These are phyloP conservation scores for Cryptosporidium sp. DNA, from an alignment of 169 alveolate genomes.

Conservation along the genomic window DNA sequence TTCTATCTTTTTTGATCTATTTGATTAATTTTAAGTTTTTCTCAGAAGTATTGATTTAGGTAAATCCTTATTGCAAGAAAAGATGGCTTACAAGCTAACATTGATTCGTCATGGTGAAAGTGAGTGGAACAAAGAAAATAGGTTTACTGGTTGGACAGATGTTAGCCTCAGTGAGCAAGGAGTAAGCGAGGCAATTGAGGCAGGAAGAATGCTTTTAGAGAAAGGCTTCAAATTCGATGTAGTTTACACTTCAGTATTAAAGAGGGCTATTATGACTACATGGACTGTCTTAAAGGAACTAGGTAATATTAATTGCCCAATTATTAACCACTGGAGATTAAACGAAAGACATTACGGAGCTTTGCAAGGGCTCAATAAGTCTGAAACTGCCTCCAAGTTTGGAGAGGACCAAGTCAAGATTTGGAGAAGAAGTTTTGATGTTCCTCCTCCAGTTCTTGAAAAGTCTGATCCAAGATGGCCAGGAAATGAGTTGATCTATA, in stretches of 20 bases:
- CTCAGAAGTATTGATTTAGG: neutral
- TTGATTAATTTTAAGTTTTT: neutral
- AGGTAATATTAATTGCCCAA: conserved; percentile 91
- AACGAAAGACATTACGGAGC: conserved; percentile 99
- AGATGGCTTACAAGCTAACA: conserved; percentile 60
- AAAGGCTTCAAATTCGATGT: conserved; percentile 91
- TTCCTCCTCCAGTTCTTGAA: conserved; percentile 97
- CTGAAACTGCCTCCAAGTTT: conserved; percentile 95
- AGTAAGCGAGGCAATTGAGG: conserved; percentile 91
- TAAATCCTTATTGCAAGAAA: neutral
- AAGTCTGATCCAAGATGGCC: conserved; percentile 91
- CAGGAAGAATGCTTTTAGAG: conserved; percentile 90
- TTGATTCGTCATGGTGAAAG: conserved; percentile 94
- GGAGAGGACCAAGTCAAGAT: conserved; percentile 95
- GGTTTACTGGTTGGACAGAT: conserved; percentile 99
- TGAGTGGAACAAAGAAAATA: conserved; percentile 95
- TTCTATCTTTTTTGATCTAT: neutral
- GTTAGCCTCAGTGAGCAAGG: conserved; percentile 94
- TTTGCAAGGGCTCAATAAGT: conserved; percentile 96
- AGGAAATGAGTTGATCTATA: conserved; percentile 88
- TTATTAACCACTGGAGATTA: conserved; percentile 91
- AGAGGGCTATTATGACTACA: conserved; percentile 94
- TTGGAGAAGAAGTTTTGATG: conserved; percentile 97
- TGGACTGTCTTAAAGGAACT: conserved; percentile 90
- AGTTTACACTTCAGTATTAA: conserved; percentile 95